phyloP scores from a whole-genome alignment of 768 basidiomycete genomes.

The Pholiota microspora region DNA sequence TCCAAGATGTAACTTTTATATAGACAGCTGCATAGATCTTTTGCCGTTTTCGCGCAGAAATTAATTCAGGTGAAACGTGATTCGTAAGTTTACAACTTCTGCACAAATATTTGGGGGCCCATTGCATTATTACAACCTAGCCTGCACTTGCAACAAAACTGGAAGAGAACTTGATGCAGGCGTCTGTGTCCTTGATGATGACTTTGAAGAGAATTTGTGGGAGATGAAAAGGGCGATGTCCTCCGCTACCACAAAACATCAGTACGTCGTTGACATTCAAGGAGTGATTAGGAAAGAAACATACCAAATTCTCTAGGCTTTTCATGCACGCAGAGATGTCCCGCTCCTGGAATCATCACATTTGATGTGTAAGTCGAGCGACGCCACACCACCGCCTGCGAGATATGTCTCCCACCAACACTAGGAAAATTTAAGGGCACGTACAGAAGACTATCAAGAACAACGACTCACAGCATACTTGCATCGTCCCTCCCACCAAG shows the following conservation, averaged over 20 bases:
- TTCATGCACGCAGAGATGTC: slow-evolving; percentile 26
- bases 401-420: slow-evolving; percentile 22
- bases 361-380: slow-evolving; percentile 23
- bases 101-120: no score
- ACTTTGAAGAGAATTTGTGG: slow-evolving; percentile 2
- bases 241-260: slow-evolving; percentile 10
- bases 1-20: no score
- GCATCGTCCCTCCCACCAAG: slow-evolving; percentile 25
- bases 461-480: slow-evolving; percentile 18
- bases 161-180: no score
- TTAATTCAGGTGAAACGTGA: no score
- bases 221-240: slow-evolving; percentile 19
- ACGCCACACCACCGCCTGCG: slow-evolving; percentile 22
- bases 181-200: no score
- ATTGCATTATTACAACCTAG: not conserved
- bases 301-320: slow-evolving; percentile 23
- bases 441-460: not conserved
- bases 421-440: slow-evolving; percentile 8
- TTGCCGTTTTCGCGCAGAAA: no score
- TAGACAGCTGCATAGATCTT: no score
- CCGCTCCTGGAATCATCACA: slow-evolving; percentile 22
- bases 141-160: not conserved
- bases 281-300: slow-evolving; percentile 14
- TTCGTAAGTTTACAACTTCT: no score
- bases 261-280: not conserved